phyloP scores from a whole-genome alignment of 2,329 filamentous ascomycete species.

The Alternaria longipes region DNA sequence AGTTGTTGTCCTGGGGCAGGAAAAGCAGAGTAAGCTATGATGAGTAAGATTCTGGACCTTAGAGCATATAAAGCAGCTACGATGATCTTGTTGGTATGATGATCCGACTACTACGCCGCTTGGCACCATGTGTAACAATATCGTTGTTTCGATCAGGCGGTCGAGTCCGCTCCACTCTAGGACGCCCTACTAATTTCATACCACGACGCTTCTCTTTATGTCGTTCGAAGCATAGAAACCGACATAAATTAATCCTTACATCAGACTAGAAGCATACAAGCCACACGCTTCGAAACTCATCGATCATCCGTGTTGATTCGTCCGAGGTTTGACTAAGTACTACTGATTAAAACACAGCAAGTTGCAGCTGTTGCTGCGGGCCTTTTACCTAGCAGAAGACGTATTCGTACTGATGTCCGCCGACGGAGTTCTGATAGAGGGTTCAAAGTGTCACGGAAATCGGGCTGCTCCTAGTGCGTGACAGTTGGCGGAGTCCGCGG shows the following conservation, averaged over 20 bases:
- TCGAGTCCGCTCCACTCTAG: too few species aligned
- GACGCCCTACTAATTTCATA: too few species aligned
- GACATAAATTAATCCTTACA: not conserved
- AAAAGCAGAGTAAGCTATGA: constrained; percentile 41
- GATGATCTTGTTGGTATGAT: not conserved
- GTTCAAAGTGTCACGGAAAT: not conserved
- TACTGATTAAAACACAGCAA: not conserved
- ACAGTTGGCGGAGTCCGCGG: not conserved
- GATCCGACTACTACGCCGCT: too few species aligned
- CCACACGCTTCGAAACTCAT: not conserved
- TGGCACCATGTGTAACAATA: too few species aligned
- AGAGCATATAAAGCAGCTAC: not conserved
- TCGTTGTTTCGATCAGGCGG: too few species aligned
- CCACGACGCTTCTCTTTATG: too few species aligned
- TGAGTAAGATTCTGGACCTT: not conserved
- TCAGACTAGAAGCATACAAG: not conserved
- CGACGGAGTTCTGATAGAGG: too few species aligned
- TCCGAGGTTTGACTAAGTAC: not conserved
- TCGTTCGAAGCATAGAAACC: not conserved
- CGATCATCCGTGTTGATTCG: not conserved
- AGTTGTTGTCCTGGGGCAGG: constrained; percentile 66
- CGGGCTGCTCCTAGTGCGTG: not conserved
- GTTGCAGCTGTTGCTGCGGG: not conserved
- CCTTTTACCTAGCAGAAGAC: too few species aligned
- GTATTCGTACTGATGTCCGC: too few species aligned